A percentile compares a stretch with the other conserved stretches of the same genome.
Evolutionary conservation across 169 alveolate species (phyloP).

Genomic region (Cystoisospora suis): DNA sequence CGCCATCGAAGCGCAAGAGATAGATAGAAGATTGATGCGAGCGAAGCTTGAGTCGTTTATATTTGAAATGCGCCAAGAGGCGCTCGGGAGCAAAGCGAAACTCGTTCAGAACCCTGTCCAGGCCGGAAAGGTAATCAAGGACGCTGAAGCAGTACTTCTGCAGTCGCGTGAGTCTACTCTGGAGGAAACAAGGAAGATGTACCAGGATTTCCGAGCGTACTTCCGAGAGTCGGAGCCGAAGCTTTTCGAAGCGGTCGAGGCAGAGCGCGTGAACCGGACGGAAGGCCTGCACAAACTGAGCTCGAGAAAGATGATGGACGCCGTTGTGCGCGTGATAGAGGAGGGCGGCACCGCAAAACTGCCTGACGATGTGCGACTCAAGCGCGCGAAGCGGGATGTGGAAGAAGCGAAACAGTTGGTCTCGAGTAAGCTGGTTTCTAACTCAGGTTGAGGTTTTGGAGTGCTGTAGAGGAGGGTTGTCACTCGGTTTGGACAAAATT

Average conservation of each 20-base stretch:
- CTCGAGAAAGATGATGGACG: neutral
- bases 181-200: neutral
- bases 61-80: neutral
- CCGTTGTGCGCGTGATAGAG: neutral
- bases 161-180: neutral
- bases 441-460: neutral
- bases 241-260: neutral
- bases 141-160: neutral
- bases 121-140: neutral
- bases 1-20: neutral
- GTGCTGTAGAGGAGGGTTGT: neutral
- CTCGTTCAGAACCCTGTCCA: neutral
- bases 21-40: neutral
- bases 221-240: neutral
- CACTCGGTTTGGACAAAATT: too few relatives aligned
- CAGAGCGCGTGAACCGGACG: neutral
- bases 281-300: neutral
- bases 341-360: neutral
- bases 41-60: neutral
- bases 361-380: neutral
- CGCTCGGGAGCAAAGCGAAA: neutral
- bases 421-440: neutral
- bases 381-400: slow-evolving; percentile 16
- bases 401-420: neutral
- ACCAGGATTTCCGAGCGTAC: slow-evolving; percentile 1